Evolutionary conservation across 2,329 filamentous ascomycete genomes (phyloP), one percentile per base, ranked within the genome.

Genomic region (Curvularia lunata): DNA sequence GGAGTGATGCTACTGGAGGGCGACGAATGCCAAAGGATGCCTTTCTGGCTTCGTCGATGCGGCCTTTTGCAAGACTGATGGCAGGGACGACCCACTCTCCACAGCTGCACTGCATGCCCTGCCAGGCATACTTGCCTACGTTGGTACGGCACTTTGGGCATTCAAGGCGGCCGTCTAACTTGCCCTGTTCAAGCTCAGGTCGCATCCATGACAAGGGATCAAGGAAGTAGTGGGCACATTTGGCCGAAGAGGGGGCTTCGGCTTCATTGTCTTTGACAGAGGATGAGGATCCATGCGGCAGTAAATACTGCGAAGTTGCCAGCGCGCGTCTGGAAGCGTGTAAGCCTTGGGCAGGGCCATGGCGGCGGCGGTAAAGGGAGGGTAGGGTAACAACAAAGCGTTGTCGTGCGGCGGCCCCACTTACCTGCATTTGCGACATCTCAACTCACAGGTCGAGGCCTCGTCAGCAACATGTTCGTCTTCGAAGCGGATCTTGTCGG

Each of bases 201-300:
- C 91, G 87, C 95, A 99, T 99, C 95, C 95, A 99, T 13, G 91
- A 91, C 32, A 99, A 81, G 0, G 95, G 92, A 71, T 98, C 92
- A 63, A 98, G 79, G 77, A 97, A 98, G 75, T 93, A 86, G 76
- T 98, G 94, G 19, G 90, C 89, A 71, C 95, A 99, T 32, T 79
- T 73, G 21, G 52, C 50, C 46, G 32, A 52, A 30, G 56, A 45
- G 53, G 58, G 41, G 43, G 48, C 55, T 30, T 59, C 52, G 52
- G 55, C 40, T 28, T 27, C 59, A 48, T 67, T 61, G 56, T 58
- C 54, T 52, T 60, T 53, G 34, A 40, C 38, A 23, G 41, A 37
- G 8, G 65, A 47, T 59, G 76, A 67, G 65, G 79, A 66, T 66
- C 79, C 75, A 76, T 96, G 92, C 1, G 84, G 78, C 45, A 89